Percentiles rank a stretch among this genome's conserved stretches.
phyloP scores from a whole-genome alignment of 306 rosid species.

The Medicago ruthenica region DNA sequence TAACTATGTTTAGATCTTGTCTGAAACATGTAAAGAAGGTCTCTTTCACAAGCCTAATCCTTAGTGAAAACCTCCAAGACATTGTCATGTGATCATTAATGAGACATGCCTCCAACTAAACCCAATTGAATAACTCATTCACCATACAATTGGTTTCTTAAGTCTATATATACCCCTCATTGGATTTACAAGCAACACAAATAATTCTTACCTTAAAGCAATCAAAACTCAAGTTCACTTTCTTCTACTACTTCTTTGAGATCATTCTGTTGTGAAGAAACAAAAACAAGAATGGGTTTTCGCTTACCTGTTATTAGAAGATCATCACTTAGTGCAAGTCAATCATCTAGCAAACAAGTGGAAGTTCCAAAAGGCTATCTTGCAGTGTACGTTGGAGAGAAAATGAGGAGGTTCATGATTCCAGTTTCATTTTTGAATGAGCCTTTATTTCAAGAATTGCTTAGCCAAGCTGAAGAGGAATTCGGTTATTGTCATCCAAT shows the following conservation, averaged over 20 bases:
- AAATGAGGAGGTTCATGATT: constrained; percentile 52
- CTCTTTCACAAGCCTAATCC: background rate
- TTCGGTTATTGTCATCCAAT: constrained; percentile 57
- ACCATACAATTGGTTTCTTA: constrained; percentile 17
- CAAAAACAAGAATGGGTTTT: constrained; percentile 41
- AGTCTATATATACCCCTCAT: constrained; percentile 1
- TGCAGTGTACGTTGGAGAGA: constrained; percentile 64
- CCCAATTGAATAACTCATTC: constrained; percentile 5
- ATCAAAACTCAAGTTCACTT: background rate
- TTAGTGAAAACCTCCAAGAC: background rate
- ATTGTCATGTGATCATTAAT: constrained; percentile 35
- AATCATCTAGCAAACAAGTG: constrained; percentile 5
- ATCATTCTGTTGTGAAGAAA: constrained; percentile 17
- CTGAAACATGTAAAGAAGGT: background rate
- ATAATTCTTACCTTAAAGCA: background rate
- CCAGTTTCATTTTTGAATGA: constrained; percentile 51
- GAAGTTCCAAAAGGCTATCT: constrained; percentile 48
- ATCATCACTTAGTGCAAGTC: constrained; percentile 27
- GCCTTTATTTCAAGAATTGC: constrained; percentile 51
- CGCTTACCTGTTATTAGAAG: constrained; percentile 40
- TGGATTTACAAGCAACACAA: constrained; percentile 30
- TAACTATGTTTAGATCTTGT: constrained; percentile 17
- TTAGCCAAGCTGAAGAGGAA: constrained; percentile 53
- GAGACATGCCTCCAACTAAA: background rate
- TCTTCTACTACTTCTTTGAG: constrained; percentile 5